Conservation (phyloP, 345 rosid genomes). For the Populus ilicifolia region DNA sequence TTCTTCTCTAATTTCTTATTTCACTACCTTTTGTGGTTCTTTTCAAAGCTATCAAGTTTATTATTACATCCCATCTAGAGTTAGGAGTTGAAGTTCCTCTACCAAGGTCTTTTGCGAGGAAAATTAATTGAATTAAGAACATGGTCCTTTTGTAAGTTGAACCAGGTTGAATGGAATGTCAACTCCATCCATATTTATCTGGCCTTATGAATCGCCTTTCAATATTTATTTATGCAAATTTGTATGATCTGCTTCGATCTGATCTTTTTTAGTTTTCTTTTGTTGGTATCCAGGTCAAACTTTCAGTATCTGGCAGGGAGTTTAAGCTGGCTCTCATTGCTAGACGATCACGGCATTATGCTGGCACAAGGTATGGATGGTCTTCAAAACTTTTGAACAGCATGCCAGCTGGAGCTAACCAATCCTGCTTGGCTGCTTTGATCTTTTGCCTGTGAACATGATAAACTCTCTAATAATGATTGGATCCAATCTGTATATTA, state of each 20-base stretch:
- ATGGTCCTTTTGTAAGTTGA: neutral
- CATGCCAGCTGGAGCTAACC: neutral
- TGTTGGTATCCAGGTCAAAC: conserved; percentile 51
- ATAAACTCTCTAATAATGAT: neutral
- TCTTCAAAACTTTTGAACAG: neutral
- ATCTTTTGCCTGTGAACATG: neutral
- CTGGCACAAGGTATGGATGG: conserved; percentile 81
- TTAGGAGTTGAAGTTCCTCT: conserved; percentile 1
- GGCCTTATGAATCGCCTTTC: neutral
- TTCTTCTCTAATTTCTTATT: neutral
- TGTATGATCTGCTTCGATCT: neutral
- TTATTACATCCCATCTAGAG: neutral
- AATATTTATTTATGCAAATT: neutral
- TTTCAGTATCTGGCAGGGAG: conserved; percentile 55
- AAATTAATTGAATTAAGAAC: neutral
- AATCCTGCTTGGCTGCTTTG: neutral
- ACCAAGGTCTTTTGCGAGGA: neutral
- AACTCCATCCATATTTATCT: neutral
- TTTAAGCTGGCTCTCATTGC: conserved; percentile 74
- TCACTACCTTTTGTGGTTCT: neutral
- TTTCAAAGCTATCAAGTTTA: neutral
- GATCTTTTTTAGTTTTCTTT: conserved; percentile 9
- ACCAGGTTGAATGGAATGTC: neutral
- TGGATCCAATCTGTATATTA: neutral
- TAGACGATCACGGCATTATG: conserved; percentile 89